phyloP scores from a whole-genome alignment of 805 yeast species.

The Candida coquimbonensis region DNA sequence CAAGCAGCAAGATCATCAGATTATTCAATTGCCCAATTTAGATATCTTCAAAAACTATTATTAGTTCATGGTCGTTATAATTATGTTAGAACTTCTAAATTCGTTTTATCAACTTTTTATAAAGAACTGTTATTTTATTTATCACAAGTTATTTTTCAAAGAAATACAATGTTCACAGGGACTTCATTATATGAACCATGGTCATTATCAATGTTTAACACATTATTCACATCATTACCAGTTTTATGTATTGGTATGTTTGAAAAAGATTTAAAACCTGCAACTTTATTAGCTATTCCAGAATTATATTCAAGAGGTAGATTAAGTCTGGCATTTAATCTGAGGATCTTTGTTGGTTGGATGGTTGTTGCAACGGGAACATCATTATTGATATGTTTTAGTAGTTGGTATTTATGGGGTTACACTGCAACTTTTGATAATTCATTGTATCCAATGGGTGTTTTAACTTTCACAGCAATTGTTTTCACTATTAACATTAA shows the following conservation, averaged over 20 bases:
- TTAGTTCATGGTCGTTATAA: constrained; percentile 96
- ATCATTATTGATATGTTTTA: constrained; percentile 63
- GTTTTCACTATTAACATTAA: constrained; percentile 71
- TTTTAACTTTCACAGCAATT: constrained; percentile 64
- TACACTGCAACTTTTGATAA: constrained; percentile 59
- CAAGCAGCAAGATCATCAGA: constrained; percentile 96
- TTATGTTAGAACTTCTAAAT: constrained; percentile 85
- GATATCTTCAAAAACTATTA: constrained; percentile 72
- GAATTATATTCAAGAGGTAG: constrained; percentile 80
- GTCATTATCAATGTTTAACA: constrained; percentile 96
- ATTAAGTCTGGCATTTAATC: constrained; percentile 63
- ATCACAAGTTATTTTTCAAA: constrained; percentile 81
- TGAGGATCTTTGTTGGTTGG: constrained; percentile 70
- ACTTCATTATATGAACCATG: constrained; percentile 90
- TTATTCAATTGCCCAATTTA: constrained; percentile 90
- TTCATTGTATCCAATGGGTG: constrained; percentile 77
- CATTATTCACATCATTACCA: constrained; percentile 87
- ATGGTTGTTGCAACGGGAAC: constrained; percentile 67
- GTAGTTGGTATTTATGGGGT: constrained; percentile 67
- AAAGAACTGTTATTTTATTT: constrained; percentile 87
- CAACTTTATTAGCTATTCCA: constrained; percentile 86
- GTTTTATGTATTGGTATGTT: constrained; percentile 93
- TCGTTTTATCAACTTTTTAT: constrained; percentile 89
- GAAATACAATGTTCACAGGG: constrained; percentile 85
- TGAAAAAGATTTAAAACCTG: constrained; percentile 83